Evolutionary conservation across 2,329 filamentous ascomycete species (phyloP).

Genomic region (Venturia oleaginea): DNA sequence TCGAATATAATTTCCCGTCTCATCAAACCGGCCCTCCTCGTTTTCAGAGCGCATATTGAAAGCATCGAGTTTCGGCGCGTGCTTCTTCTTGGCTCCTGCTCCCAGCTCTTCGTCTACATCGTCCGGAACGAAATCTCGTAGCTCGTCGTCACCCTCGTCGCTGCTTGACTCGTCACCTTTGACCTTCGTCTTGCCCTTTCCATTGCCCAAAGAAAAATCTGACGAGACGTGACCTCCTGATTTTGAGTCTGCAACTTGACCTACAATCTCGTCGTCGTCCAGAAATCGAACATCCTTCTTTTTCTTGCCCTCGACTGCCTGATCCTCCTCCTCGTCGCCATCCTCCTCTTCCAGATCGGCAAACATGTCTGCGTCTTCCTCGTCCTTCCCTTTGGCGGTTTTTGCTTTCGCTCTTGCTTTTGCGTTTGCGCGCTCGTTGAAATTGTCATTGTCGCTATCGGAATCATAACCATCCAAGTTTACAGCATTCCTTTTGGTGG

Average conservation of each 20-base stretch:
- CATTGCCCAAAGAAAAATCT: slow-evolving; percentile 41
- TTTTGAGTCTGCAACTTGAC: slow-evolving; percentile 66
- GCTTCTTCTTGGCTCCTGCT: slow-evolving; percentile 79
- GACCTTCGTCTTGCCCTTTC: slow-evolving; percentile 41
- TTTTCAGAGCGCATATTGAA: slow-evolving; percentile 90
- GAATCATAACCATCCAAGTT: slow-evolving; percentile 96
- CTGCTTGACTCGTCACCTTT: slow-evolving; percentile 52
- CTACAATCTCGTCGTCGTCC: slow-evolving; percentile 60
- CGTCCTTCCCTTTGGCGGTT: slow-evolving; percentile 32
- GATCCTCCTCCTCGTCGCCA: slow-evolving; percentile 44
- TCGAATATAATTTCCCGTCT: slow-evolving; percentile 81
- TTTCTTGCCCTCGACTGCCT: slow-evolving; percentile 46
- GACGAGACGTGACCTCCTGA: slow-evolving; percentile 58
- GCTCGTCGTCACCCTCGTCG: slow-evolving; percentile 53
- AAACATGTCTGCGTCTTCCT: slow-evolving; percentile 73
- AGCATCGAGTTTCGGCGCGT: slow-evolving; percentile 88
- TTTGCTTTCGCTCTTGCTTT: slow-evolving; percentile 36
- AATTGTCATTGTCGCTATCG: slow-evolving; percentile 84
- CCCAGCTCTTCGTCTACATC: slow-evolving; percentile 84
- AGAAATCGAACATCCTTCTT: slow-evolving; percentile 55
- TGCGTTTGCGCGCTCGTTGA: slow-evolving; percentile 62
- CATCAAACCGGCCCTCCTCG: slow-evolving; percentile 88
- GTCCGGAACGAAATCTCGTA: slow-evolving; percentile 54
- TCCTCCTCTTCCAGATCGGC: slow-evolving; percentile 54
- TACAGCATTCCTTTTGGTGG: slow-evolving; percentile 84